Evolutionary conservation across 2,329 filamentous ascomycete species (phyloP).

Genomic region (Fusarium torulosum): DNA sequence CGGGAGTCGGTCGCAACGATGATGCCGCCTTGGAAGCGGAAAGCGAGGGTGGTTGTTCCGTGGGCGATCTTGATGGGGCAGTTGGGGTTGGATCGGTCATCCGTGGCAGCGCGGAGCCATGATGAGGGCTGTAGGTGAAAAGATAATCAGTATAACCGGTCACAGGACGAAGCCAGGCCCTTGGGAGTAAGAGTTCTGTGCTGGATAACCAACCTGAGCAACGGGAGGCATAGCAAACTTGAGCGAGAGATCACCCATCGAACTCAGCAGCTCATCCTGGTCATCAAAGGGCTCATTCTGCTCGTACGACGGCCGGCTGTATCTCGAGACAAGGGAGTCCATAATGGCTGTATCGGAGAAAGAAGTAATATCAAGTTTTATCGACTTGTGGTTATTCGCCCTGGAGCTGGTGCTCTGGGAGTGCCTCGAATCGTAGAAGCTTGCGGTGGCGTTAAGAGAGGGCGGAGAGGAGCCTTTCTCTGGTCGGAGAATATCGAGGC

Average conservation of each 20-base stretch:
- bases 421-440: conserved; percentile 19
- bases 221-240: conserved; percentile 96
- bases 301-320: conserved; percentile 82
- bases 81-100: conserved; percentile 95
- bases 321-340: conserved; percentile 93
- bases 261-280: conserved; percentile 79
- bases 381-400: conserved; percentile 20
- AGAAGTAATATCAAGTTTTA: conserved; percentile 6
- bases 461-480: background rate
- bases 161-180: background rate
- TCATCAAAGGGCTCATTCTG: conserved; percentile 77
- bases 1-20: conserved; percentile 98
- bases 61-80: conserved; percentile 99
- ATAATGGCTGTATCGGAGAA: conserved; percentile 63
- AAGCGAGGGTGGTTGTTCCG: conserved; percentile 97
- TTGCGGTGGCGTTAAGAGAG: conserved; percentile 8
- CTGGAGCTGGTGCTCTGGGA: conserved; percentile 20
- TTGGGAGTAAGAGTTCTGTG: background rate
- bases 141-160: conserved; percentile 16
- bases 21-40: conserved; percentile 98
- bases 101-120: conserved; percentile 96
- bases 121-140: conserved; percentile 75
- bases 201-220: conserved; percentile 75
- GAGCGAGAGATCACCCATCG: conserved; percentile 81
- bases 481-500: background rate